A percentile compares a stretch with the other conserved stretches of the same genome.
Evolutionary conservation across 139 green algal species (phyloP).

Genomic region (Penium margaritaceum): DNA sequence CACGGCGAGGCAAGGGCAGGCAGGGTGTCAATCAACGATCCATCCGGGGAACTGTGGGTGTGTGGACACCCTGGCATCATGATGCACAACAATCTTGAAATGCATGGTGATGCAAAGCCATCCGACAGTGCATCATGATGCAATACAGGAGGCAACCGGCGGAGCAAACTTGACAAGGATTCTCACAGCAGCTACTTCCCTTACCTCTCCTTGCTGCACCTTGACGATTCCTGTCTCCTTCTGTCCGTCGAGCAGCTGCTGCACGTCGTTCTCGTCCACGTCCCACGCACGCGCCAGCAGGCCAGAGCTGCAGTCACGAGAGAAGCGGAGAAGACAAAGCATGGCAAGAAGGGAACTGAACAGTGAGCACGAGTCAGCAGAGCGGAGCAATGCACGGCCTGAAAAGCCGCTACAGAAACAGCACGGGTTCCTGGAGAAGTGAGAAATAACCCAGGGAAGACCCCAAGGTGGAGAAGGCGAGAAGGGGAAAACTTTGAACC

Average conservation of each 20-base stretch:
- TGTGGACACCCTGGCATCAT: too few relatives aligned
- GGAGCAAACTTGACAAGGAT: background rate
- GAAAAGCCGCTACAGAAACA: background rate
- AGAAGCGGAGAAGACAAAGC: background rate
- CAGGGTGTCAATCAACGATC: too few relatives aligned
- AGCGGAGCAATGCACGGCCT: background rate
- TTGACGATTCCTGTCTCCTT: constrained; percentile 26
- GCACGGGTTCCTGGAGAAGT: constrained; percentile 5
- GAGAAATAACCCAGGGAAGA: background rate
- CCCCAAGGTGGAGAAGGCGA: background rate
- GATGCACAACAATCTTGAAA: too few relatives aligned
- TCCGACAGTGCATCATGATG: background rate
- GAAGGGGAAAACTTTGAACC: background rate
- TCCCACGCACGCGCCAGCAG: constrained; percentile 19
- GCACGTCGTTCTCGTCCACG: constrained; percentile 28
- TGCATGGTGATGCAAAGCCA: background rate
- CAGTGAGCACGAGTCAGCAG: background rate
- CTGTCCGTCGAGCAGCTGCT: constrained; percentile 27
- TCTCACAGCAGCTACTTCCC: background rate
- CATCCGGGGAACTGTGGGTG: too few relatives aligned
- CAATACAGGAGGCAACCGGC: background rate
- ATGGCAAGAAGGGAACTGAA: background rate
- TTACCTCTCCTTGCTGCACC: constrained; percentile 4
- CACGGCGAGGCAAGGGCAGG: too few relatives aligned
- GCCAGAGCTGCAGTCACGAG: background rate